phyloP scores from a whole-genome alignment of 371 early-diverging fungal species.

The Circinella umbellata region DNA sequence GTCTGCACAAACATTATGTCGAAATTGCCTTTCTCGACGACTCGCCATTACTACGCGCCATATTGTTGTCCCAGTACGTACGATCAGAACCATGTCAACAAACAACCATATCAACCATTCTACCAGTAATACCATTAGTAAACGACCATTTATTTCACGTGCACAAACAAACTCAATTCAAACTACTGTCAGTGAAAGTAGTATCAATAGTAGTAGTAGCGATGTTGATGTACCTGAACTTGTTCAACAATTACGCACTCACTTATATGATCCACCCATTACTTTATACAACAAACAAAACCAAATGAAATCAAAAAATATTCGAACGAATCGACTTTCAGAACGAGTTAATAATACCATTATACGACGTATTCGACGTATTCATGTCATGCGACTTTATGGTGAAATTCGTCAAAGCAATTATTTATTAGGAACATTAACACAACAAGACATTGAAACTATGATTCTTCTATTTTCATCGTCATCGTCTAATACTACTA shows the following conservation, averaged over 20 bases:
- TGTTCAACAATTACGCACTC: constrained; percentile 2
- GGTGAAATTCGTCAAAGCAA: not conserved
- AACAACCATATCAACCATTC: constrained; percentile 4
- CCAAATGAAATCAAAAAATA: not conserved
- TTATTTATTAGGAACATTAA: constrained; percentile 18
- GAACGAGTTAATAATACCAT: constrained; percentile 4
- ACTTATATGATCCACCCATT: constrained; percentile 9
- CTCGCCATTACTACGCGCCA: constrained; percentile 8
- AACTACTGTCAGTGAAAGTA: not conserved
- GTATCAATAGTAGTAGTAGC: constrained; percentile 6
- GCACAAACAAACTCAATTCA: not conserved
- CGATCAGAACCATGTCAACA: constrained; percentile 1
- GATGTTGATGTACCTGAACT: constrained; percentile 5
- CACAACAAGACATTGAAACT: constrained; percentile 19
- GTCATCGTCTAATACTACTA: not conserved
- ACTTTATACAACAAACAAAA: not conserved
- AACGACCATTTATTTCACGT: not conserved
- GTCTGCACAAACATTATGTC: constrained; percentile 31
- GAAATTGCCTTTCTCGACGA: constrained; percentile 37
- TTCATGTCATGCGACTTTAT: constrained; percentile 12
- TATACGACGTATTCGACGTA: constrained; percentile 10
- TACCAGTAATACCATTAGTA: not conserved
- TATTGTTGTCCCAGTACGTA: not conserved
- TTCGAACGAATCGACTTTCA: not conserved
- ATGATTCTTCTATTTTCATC: constrained; percentile 17